Base-by-base conservation (phyloP, 257 asterid genomes). In the Nicotiana attenuata region DNA sequence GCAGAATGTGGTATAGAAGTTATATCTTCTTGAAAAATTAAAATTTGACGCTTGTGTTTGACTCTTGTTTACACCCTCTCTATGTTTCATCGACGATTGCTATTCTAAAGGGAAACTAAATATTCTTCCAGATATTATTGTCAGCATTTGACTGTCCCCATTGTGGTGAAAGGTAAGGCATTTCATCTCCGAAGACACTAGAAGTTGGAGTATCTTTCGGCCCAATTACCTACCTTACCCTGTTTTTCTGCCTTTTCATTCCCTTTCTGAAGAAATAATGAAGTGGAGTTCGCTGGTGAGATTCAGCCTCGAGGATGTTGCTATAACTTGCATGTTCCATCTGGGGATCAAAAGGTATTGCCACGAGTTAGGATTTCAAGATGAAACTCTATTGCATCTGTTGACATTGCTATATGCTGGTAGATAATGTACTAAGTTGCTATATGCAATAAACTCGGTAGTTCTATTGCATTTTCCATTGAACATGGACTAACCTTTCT, bases 141-240 rank as follows among this genome's bases (percentile, higher is more conserved):
- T 92, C 99, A 67, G 98, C 99, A 61, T 94, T 96, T 86, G 99
- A 94, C 69, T 96, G 99, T 85, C 90, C 97, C 10, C 99, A 96
- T 88, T 96, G 99, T 82, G 88, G 91, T 84, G 99, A 96, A 87
- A 96, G 98, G 99, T 96, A 91, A 65, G 57, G 81, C 19, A 9
- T 83, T 83, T 81, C 80, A 67, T 78, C 65, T 76, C 77, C 47
- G 14, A 24, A 31, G 28, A 47, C 35, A 45, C 41, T 14, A n/a
- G 47, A 60, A 61, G 50, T 61, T 60, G 76, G 15, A 73, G 79
- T 47, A 73, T 14, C 38, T 45, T 73, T 6, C 5, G 16, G 50
- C 50, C 47, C 60, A 22, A 73, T 73, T 13, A 73, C 79, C 41
- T 73, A 73, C 41, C 38, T 47, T 73, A 24, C 41, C 41, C 57